Base-by-base conservation (phyloP, 2,329 filamentous ascomycete genomes). In the Talaromyces sp. region DNA sequence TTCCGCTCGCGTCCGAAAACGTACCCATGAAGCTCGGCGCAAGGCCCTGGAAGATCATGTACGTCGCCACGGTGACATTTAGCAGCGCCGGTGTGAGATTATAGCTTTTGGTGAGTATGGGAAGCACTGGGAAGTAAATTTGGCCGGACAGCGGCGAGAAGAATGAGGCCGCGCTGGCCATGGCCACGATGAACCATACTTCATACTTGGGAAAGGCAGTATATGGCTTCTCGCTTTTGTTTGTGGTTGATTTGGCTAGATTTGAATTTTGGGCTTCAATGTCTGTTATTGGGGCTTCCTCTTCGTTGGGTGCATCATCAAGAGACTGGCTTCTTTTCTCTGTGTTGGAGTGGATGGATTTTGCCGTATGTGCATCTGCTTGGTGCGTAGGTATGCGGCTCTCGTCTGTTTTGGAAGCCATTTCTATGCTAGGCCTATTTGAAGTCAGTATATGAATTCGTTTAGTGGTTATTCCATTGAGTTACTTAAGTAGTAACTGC, bases 1-100 rank as follows among this genome's bases (percentile, higher is more conserved):
- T 79, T 9, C 86, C 85, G 3, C 81, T 79, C 65, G 77, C 79
- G 67, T 89, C 86, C 6, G 83, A 83, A 46, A 88, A 81, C 60
- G 85, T 83, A 3, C 85, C 86, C 52, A 86, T 82, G 12, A 88
- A 69, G 6, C 81, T 83, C 0, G 86, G 86, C 0, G 85, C 79
- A 1, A 89, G 70, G 19, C 81, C 86, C 69, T 88, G 86, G 51
- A 88, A 78, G 58, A 88, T 80, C 69, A 65, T 41, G 54, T 64
- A 64, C 29, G 61, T 64, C 11, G 63, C 61, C 26, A 64, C 56
- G 1, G 62, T 54, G n/a, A 65, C 17, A 19, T 64, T 64, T 29
- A 62, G 27, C 9, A 61, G 38, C 5, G 54, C 32, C 21, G 53
- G 32, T 8, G 54, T 57, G 10, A 63, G 27, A 21, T 60, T 57